Conservation (phyloP, 768 basidiomycete genomes). For the Cantharellus cinnabarinus region DNA sequence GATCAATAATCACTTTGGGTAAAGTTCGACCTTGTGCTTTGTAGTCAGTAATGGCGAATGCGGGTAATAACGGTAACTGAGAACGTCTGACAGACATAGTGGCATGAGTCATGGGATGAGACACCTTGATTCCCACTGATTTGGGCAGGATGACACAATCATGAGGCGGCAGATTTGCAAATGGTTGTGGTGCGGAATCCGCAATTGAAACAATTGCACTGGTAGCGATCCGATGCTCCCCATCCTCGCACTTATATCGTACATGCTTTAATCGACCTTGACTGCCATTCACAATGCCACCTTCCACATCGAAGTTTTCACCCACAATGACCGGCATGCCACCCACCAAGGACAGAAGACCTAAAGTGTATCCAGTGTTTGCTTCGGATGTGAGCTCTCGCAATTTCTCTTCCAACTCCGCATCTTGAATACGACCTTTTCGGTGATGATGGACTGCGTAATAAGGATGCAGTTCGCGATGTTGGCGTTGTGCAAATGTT, state of each 20-base stretch:
- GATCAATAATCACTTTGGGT: not conserved
- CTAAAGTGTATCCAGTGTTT: not conserved
- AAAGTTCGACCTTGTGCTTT: constrained; percentile 22
- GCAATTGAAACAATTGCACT: constrained; percentile 14
- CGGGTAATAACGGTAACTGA: constrained; percentile 21
- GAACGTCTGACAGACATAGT: constrained; percentile 12
- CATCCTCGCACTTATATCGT: constrained; percentile 15
- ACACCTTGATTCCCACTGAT: constrained; percentile 10
- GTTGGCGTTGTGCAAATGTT: not conserved
- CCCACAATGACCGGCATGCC: constrained; percentile 7
- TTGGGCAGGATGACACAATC: constrained; percentile 14
- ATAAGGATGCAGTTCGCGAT: not conserved
- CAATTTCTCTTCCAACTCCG: not conserved
- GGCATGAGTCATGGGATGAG: constrained; percentile 10
- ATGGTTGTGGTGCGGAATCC: not conserved
- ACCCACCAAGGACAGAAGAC: not conserved
- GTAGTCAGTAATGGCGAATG: constrained; percentile 23
- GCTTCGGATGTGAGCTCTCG: not conserved
- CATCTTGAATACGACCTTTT: not conserved
- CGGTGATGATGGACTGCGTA: not conserved
- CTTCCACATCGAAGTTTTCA: constrained; percentile 21
- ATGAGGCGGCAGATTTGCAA: constrained; percentile 9
- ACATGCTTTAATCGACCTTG: constrained; percentile 12
- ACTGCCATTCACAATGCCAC: constrained; percentile 22
- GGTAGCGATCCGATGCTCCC: constrained; percentile 3